Conservation (phyloP, 1,139 yeast species). For the Blastobotrys elegans region DNA sequence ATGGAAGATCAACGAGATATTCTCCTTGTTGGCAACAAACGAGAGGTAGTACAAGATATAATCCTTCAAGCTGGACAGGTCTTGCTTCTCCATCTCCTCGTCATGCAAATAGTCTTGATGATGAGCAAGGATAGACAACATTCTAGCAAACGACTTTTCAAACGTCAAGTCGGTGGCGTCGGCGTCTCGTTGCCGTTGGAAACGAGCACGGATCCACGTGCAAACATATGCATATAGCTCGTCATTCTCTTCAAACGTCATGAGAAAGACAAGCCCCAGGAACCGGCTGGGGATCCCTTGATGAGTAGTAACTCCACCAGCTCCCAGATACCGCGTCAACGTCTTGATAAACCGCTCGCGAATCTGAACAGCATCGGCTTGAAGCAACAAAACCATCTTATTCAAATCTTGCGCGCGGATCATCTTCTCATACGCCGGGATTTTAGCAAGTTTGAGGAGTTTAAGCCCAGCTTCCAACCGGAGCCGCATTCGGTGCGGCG, state of each 20-base stretch:
- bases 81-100: conserved; percentile 19
- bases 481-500: conserved; percentile 51
- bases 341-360: conserved; percentile 49
- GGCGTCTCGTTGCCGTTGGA: conserved; percentile 37
- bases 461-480: conserved; percentile 65
- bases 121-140: conserved; percentile 69
- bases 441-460: conserved; percentile 60
- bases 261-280: conserved; percentile 61
- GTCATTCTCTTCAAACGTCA: conserved; percentile 67
- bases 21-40: conserved; percentile 58
- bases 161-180: conserved; percentile 32
- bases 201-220: conserved; percentile 71
- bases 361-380: conserved; percentile 59
- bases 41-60: conserved; percentile 59
- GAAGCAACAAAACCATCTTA: conserved; percentile 54
- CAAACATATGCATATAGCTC: conserved; percentile 47
- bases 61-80: conserved; percentile 19
- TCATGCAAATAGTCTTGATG: conserved; percentile 60
- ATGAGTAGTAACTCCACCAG: conserved; percentile 31
- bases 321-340: conserved; percentile 49
- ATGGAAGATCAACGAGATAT: conserved; percentile 68
- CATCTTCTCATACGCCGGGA: conserved; percentile 47
- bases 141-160: conserved; percentile 63
- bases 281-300: conserved; percentile 56
- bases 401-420: conserved; percentile 51